Conservation (phyloP, 768 basidiomycete species). For the Crucibulum laeve region DNA sequence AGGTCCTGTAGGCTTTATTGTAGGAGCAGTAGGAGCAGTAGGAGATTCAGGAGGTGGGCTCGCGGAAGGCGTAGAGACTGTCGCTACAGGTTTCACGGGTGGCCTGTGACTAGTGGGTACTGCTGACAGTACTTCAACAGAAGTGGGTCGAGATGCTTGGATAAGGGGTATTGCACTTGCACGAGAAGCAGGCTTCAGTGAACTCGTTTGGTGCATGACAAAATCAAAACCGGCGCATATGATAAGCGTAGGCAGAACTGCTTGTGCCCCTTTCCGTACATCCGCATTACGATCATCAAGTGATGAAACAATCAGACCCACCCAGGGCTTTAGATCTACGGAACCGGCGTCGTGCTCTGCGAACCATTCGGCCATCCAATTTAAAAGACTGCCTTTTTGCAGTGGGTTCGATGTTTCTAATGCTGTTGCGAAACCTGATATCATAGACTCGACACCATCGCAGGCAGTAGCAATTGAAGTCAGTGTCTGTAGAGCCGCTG, state of each 20-base stretch:
- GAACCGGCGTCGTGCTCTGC: conserved; percentile 53
- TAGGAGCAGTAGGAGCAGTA: conserved; percentile 24
- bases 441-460: conserved; percentile 80
- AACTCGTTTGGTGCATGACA: conserved; percentile 81
- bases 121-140: conserved; percentile 21
- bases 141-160: conserved; percentile 70
- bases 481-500: conserved; percentile 73
- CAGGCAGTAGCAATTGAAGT: conserved; percentile 81
- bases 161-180: conserved; percentile 82
- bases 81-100: conserved; percentile 20
- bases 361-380: conserved; percentile 80
- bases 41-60: conserved; percentile 35
- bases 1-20: conserved; percentile 30
- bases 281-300: conserved; percentile 91
- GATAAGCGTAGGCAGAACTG: conserved; percentile 74
- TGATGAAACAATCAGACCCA: conserved; percentile 59
- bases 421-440: conserved; percentile 70
- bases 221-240: conserved; percentile 74
- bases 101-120: conserved; percentile 18
- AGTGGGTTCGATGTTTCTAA: conserved; percentile 86
- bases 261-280: conserved; percentile 88
- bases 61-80: conserved; percentile 25
- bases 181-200: conserved; percentile 89
- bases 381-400: conserved; percentile 73
- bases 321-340: conserved; percentile 71